Conservation (phyloP, 345 rosid genomes). For the Dipteronia dyeriana region DNA sequence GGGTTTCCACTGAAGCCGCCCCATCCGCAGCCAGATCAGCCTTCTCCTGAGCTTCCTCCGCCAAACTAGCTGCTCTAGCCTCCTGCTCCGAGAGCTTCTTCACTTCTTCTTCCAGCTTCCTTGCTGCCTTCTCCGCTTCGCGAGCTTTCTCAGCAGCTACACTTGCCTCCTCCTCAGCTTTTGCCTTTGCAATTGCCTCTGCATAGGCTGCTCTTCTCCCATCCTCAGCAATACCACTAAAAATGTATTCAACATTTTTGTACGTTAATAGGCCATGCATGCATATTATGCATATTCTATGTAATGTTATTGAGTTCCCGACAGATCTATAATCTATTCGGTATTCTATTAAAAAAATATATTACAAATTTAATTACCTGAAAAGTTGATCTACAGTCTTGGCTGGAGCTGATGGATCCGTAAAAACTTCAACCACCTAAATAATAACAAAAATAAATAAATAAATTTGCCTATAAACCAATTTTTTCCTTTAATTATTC, state of each 20-base stretch:
- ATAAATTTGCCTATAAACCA: background rate
- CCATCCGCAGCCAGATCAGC: slow-evolving; percentile 46
- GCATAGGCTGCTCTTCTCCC: slow-evolving; percentile 79
- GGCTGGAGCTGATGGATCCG: slow-evolving; percentile 74
- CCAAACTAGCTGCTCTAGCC: slow-evolving; percentile 53
- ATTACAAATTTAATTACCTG: slow-evolving; percentile 48
- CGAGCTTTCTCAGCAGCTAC: slow-evolving; percentile 58
- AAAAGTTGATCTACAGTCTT: slow-evolving; percentile 73
- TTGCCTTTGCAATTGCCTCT: slow-evolving; percentile 59
- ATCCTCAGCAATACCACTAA: slow-evolving; percentile 82
- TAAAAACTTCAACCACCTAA: slow-evolving; percentile 82
- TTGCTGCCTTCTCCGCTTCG: slow-evolving; percentile 56
- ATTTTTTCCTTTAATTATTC: background rate
- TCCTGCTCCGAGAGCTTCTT: slow-evolving; percentile 61
- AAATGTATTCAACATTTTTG: background rate
- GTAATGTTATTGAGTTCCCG: too few species aligned
- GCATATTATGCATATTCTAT: background rate
- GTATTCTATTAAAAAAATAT: background rate
- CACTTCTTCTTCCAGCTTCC: slow-evolving; percentile 50
- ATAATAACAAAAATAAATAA: slow-evolving; percentile 8
- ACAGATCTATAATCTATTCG: too few species aligned
- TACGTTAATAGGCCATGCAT: slow-evolving; percentile 11
- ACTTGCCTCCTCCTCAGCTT: slow-evolving; percentile 66
- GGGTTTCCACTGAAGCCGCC: slow-evolving; percentile 37
- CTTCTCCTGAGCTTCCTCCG: slow-evolving; percentile 62